Evolutionary conservation across 495 filamentous ascomycete species (phyloP).

Genomic region (Hypoxylon cercidicola): DNA sequence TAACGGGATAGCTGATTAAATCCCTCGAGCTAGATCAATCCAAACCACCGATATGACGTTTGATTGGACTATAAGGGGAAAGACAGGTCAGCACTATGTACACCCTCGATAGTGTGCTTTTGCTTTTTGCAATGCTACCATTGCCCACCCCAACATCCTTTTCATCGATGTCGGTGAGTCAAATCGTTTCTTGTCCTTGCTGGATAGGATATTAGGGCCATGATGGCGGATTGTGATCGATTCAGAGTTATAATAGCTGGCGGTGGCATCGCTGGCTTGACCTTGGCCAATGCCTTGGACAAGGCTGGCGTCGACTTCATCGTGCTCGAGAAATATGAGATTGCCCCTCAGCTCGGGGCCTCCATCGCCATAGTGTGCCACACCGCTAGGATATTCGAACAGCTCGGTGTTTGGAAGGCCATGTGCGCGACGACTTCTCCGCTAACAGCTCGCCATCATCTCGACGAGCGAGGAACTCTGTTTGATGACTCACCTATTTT

Average conservation of each 20-base stretch:
- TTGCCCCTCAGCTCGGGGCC: slow-evolving; percentile 54
- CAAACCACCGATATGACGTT: too few relatives aligned
- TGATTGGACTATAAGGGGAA: too few relatives aligned
- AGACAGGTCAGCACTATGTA: too few relatives aligned
- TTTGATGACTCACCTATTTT: slow-evolving; percentile 36
- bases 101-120: too few relatives aligned
- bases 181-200: too few relatives aligned
- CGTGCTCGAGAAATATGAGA: slow-evolving; percentile 56
- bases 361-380: slow-evolving; percentile 39
- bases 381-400: slow-evolving; percentile 56
- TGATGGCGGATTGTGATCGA: slow-evolving; percentile 24
- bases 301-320: slow-evolving; percentile 54
- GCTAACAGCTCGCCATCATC: slow-evolving; percentile 27
- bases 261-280: slow-evolving; percentile 57
- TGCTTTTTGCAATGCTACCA: too few relatives aligned
- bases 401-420: slow-evolving; percentile 52
- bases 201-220: not conserved
- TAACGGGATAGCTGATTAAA: too few relatives aligned
- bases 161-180: too few relatives aligned
- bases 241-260: slow-evolving; percentile 63
- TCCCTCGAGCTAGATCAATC: too few relatives aligned
- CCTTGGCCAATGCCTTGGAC: slow-evolving; percentile 53
- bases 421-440: slow-evolving; percentile 27
- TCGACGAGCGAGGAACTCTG: slow-evolving; percentile 24
- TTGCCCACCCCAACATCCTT: too few relatives aligned